These are phyloP conservation scores for Lecanicillium sp. DNA, from an alignment of 2,329 filamentous ascomycete species.

Conservation along the genomic window DNA sequence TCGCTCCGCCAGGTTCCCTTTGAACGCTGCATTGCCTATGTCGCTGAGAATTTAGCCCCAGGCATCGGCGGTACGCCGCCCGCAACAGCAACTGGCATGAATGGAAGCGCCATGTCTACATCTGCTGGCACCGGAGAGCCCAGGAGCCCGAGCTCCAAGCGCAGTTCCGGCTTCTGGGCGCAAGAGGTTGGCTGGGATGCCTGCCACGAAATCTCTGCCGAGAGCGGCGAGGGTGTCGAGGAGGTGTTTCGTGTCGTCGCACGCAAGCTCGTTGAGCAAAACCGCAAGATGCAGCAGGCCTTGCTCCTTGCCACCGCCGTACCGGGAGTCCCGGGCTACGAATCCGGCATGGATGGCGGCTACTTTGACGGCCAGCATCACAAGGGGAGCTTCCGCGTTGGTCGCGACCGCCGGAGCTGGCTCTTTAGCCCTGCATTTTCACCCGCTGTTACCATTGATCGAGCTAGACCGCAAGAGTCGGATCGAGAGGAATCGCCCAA, in stretches of 20 bases:
- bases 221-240: conserved; percentile 90
- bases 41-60: conserved; percentile 82
- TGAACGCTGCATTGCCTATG: conserved; percentile 91
- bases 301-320: conserved; percentile 46
- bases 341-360: conserved; percentile 33
- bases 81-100: conserved; percentile 44
- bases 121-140: conserved; percentile 34
- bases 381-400: conserved; percentile 46
- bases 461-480: conserved; percentile 22
- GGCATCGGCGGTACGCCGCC: conserved; percentile 59
- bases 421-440: conserved; percentile 47
- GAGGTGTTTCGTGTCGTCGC: conserved; percentile 78
- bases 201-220: conserved; percentile 92
- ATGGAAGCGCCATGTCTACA: conserved; percentile 16
- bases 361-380: conserved; percentile 45
- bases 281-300: conserved; percentile 53
- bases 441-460: conserved; percentile 41
- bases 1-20: conserved; percentile 76
- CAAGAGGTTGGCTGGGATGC: conserved; percentile 94
- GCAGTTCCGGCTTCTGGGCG: conserved; percentile 75
- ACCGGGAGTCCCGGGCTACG: conserved; percentile 39
- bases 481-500: conserved; percentile 13
- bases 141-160: conserved; percentile 53
- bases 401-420: conserved; percentile 51
- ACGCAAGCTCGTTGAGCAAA: conserved; percentile 55